Evolutionary conservation across 352 stramenopile genomes (phyloP), one percentile per base, ranked within the genome.

Genomic region (Phytophthora capsici): DNA sequence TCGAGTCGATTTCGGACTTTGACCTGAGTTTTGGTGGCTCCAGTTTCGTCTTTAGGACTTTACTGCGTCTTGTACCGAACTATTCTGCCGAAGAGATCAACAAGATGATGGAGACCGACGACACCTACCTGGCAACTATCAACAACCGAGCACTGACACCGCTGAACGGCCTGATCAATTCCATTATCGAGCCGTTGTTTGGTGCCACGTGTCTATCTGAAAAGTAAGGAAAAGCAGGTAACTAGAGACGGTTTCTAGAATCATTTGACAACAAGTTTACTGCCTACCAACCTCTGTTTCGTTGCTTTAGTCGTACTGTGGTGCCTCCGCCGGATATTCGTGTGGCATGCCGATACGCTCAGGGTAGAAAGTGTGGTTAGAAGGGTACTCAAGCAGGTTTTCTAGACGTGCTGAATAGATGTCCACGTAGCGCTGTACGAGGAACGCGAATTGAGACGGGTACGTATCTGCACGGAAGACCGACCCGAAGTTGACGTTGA

Each of bases 401-500:
- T 92, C 84, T 38, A 95, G 73, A 1, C 86, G 77, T n/a, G 80
- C 86, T 30, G 84, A 93, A 78, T 96, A 97, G 26, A 97, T 84
- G 63, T 97, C 89, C 9, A 94, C 88, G 62, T 97, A 95, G 32
- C 89, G 79, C 59, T 92, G 85, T 55, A 95, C 82, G 60, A 83
- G 90, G 64, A 93, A 96, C 6, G 88, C 84, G 59, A 95, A 97
- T 48, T 96, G 78, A 20, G 86, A 94, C 13, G 89, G 86, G 59
- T 96, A 90, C 44, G 83, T 84, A 48, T 90, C 83, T 19, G 83
- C 87, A 40, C 88, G 75, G 70, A 97, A 97, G 17, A 97, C 87
- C 1, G 86, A 95, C 46, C 89, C 89, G 63, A 97, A 97, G 69
- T 93, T 94, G 28, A 62, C 67, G 71, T 96, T 95, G 75, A 95